Evolutionary conservation across 805 yeast species (phyloP), one percentile per base, ranked within the genome.

Genomic region (Kodamaea laetipori): DNA sequence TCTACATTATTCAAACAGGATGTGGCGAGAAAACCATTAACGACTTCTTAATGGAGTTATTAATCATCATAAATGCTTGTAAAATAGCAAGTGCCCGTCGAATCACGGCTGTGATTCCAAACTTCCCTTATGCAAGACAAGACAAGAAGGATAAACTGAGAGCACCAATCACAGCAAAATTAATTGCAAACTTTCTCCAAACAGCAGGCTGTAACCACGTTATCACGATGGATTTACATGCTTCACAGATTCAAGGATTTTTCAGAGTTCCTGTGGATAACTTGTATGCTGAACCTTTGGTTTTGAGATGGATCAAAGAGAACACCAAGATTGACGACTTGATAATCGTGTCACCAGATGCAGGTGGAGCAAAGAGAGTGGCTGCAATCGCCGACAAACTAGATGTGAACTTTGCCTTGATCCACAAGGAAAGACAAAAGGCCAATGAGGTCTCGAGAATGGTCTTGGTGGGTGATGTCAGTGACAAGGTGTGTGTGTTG

Each of bases 301-400:
- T 87, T 15, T 76, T 92, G 37, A 73, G 86, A 53, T 94, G 87
- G 64, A 87, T 92, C 54, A 81, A 78, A 50, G 86, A 81, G 48
- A 77, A 80, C 51, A 71, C 80, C 35, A 74, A 77, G 50, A 66
- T 72, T 49, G 73, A 81, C 46, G 69, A 77, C 41, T 77, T 90
- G 7, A 87, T 90, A 41, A 80, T 92, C 43, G 95, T 92, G 9
- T 89, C 97, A 4, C 99, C 99, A 3, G 99, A 92, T 69, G 99
- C 99, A 3, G 99, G 99, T 55, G 99, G 99, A 47, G 98, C 98
- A 43, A 92, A 92, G 66, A 79, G 99, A 53, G 99, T 90, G 19
- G 98, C 98, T 2, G 82, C 90, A 4, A 71, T 92, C 40, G 98
- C 98, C 10, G 98, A 92, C 58, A 81, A 86, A 56, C 73, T 94